phyloP scores from a whole-genome alignment of 2,329 filamentous ascomycete species.

The Ophiostoma ulmi region DNA sequence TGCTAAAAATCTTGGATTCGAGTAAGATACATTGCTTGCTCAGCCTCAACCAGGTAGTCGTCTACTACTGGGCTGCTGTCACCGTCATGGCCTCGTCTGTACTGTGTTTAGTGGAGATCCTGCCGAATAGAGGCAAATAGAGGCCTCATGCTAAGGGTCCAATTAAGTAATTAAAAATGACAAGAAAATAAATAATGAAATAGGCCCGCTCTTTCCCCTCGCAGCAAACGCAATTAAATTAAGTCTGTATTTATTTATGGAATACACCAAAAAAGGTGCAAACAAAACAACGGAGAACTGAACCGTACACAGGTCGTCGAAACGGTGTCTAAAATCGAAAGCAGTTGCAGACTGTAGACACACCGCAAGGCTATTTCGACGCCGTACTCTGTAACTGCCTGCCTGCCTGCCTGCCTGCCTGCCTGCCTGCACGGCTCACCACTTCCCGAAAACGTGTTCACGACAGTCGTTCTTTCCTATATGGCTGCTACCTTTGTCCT shows the following conservation, averaged over 20 bases:
- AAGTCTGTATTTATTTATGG: not conserved
- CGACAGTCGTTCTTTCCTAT: slow-evolving; percentile 3
- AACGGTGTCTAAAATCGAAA: not conserved
- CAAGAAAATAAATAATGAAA: not conserved
- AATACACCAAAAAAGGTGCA: slow-evolving; percentile 10
- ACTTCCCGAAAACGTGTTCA: not conserved
- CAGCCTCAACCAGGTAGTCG: not conserved
- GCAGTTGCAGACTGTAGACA: not conserved
- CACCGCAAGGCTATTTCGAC: slow-evolving; percentile 1
- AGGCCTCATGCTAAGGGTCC: slow-evolving; percentile 5
- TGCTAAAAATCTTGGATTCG: not conserved
- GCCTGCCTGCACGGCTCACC: not conserved
- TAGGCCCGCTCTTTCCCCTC: slow-evolving; percentile 2
- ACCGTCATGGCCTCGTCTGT: not conserved
- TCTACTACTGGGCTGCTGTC: not conserved
- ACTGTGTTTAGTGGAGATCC: not conserved
- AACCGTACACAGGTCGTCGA: not conserved
- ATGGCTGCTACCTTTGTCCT: not conserved
- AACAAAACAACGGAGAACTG: not conserved
- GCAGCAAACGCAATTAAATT: not conserved
- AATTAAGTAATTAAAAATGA: not conserved
- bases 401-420: not conserved
- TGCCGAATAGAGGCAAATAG: not conserved
- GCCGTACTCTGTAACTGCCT: not conserved
- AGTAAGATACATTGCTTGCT: not conserved